phyloP scores from a whole-genome alignment of 2,329 filamentous ascomycete genomes.

The Penicillium psychrosexuale region DNA sequence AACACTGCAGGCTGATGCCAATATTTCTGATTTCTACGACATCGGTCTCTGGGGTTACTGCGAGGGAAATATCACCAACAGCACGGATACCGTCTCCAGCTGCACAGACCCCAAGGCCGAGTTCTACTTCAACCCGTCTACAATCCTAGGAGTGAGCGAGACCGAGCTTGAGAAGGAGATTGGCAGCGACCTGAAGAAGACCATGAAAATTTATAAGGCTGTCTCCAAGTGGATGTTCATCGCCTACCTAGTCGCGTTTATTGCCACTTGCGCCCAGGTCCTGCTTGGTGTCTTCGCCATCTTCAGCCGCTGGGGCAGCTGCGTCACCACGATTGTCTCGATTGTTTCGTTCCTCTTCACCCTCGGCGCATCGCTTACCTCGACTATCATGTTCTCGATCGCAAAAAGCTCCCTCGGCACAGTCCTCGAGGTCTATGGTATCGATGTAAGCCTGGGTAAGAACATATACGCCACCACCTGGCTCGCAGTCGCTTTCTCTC shows the following conservation, averaged over 20 bases:
- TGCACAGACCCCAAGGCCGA: constrained; percentile 71
- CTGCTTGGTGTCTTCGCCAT: constrained; percentile 76
- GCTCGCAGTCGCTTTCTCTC: constrained; percentile 73
- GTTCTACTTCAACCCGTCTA: constrained; percentile 73
- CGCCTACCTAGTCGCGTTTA: constrained; percentile 70
- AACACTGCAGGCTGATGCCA: constrained; percentile 46
- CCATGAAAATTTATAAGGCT: constrained; percentile 69
- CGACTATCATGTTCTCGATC: constrained; percentile 69
- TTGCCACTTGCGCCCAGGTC: constrained; percentile 68
- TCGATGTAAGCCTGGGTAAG: constrained; percentile 63
- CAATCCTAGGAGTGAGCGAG: constrained; percentile 61
- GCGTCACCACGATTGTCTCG: constrained; percentile 75
- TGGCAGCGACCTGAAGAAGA: constrained; percentile 63
- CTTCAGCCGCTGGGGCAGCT: constrained; percentile 77
- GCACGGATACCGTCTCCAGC: constrained; percentile 50
- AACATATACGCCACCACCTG: constrained; percentile 71
- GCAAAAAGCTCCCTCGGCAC: constrained; percentile 67
- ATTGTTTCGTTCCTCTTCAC: constrained; percentile 56
- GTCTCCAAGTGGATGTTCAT: constrained; percentile 80
- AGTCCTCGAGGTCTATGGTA: constrained; percentile 67
- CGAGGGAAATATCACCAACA: constrained; percentile 55
- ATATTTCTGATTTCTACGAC: constrained; percentile 73
- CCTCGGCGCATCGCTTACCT: constrained; percentile 65
- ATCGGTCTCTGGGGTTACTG: constrained; percentile 89
- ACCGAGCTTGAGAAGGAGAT: constrained; percentile 59